Conservation (phyloP, 768 basidiomycete species). For the Termitomyces sp. region DNA sequence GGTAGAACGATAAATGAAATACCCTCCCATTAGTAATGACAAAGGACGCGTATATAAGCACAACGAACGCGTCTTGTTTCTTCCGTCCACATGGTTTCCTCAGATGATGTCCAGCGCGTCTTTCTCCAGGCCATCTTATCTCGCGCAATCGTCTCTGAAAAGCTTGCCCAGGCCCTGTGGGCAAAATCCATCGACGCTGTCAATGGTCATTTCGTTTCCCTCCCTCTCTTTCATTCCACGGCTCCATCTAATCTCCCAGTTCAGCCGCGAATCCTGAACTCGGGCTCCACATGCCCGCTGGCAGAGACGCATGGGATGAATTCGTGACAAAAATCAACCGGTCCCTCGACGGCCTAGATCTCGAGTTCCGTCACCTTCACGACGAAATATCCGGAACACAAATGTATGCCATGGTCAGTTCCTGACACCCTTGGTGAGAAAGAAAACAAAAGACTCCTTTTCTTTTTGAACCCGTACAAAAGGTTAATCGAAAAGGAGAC, state of each 20-base stretch:
- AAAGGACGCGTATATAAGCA: conserved; percentile 1
- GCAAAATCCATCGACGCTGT: conserved; percentile 62
- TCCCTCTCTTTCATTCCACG: background rate
- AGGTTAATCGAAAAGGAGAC: conserved; percentile 82
- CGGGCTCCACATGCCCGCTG: conserved; percentile 34
- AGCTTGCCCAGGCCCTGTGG: conserved; percentile 63
- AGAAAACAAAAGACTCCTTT: too few relatives aligned
- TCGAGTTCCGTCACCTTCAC: conserved; percentile 59
- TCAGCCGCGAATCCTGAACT: conserved; percentile 50
- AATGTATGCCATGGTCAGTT: conserved; percentile 64
- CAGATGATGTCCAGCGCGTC: conserved; percentile 66
- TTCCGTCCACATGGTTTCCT: conserved; percentile 29
- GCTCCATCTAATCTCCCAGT: conserved; percentile 6
- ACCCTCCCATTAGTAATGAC: conserved; percentile 7
- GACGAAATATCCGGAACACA: conserved; percentile 63
- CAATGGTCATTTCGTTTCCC: conserved; percentile 56
- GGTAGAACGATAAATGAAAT: conserved; percentile 2
- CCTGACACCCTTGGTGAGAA: background rate
- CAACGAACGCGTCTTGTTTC: conserved; percentile 17
- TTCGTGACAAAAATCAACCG: conserved; percentile 59
- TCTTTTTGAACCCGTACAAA: background rate
- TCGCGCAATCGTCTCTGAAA: conserved; percentile 58
- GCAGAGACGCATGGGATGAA: conserved; percentile 46
- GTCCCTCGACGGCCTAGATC: conserved; percentile 60
- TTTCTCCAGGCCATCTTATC: conserved; percentile 79